A percentile compares a stretch with the other conserved stretches of the same genome.
phyloP scores from a whole-genome alignment of 2,329 filamentous ascomycete species.

The Ophiostoma montium region DNA sequence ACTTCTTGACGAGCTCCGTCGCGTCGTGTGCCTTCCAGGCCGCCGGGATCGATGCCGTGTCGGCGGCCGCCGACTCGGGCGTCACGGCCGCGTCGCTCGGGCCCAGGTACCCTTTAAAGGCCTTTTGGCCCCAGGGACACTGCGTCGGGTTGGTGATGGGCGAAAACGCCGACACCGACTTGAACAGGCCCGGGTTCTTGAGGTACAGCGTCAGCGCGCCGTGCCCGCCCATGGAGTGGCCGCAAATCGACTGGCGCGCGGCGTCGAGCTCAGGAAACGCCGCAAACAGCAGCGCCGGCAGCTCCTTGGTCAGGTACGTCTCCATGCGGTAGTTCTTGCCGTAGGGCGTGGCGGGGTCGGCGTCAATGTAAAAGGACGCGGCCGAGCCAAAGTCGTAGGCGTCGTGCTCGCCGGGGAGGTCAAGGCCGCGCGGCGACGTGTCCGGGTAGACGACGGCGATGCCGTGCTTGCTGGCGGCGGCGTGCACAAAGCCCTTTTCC shows the following conservation, averaged over 20 bases:
- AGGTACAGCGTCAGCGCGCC: slow-evolving; percentile 86
- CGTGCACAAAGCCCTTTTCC: slow-evolving; percentile 83
- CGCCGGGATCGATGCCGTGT: slow-evolving; percentile 27
- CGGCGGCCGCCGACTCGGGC: not conserved
- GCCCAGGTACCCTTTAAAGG: slow-evolving; percentile 82
- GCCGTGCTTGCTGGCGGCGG: slow-evolving; percentile 60
- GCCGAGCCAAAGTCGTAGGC: slow-evolving; percentile 82
- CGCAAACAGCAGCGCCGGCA: slow-evolving; percentile 62
- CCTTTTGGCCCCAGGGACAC: slow-evolving; percentile 92
- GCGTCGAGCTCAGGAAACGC: slow-evolving; percentile 59
- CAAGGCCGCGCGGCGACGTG: slow-evolving; percentile 76
- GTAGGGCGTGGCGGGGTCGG: slow-evolving; percentile 65
- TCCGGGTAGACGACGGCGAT: slow-evolving; percentile 94
- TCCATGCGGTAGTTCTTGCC: slow-evolving; percentile 82
- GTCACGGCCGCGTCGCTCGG: slow-evolving; percentile 29
- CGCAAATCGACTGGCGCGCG: slow-evolving; percentile 64
- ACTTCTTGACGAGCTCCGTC: slow-evolving; percentile 70
- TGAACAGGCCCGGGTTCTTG: slow-evolving; percentile 81
- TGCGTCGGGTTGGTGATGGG: slow-evolving; percentile 76
- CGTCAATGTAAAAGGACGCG: slow-evolving; percentile 91
- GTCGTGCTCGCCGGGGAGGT: slow-evolving; percentile 74
- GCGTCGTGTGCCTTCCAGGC: slow-evolving; percentile 86
- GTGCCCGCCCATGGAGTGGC: slow-evolving; percentile 96
- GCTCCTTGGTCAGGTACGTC: slow-evolving; percentile 75
- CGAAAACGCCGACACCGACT: slow-evolving; percentile 77